Evolutionary conservation across 73 alveolate species (phyloP).

Genomic region (Diophrys appendiculata): DNA sequence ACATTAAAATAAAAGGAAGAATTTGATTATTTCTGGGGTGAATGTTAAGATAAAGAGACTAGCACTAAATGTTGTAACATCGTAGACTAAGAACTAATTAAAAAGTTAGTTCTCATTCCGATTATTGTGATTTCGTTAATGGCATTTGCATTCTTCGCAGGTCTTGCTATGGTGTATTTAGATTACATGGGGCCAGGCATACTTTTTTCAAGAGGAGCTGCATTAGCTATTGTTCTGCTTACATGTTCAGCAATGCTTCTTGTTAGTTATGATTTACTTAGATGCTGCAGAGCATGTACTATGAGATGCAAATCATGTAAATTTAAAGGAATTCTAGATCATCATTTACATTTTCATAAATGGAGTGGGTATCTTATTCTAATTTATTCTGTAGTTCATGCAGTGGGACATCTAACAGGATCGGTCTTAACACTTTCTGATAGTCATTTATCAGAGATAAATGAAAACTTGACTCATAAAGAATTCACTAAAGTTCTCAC

Average conservation of each 20-base stretch:
- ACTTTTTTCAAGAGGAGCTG: conserved; percentile 12
- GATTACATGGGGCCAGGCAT: conserved; percentile 21
- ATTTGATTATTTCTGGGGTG: not conserved
- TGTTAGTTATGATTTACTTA: conserved; percentile 21
- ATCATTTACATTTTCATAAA: conserved; percentile 9
- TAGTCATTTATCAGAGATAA: not conserved
- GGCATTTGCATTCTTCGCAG: not conserved
- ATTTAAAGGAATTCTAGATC: conserved; percentile 10
- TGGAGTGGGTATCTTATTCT: conserved; percentile 15
- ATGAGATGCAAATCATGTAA: too few species aligned
- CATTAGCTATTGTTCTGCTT: conserved; percentile 10
- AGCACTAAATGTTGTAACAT: not conserved
- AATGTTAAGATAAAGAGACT: not conserved
- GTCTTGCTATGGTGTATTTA: not conserved
- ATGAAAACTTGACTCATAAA: not conserved
- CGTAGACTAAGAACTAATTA: not conserved
- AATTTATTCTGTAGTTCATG: conserved; percentile 10
- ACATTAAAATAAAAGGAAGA: not conserved
- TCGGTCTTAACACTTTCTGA: not conserved
- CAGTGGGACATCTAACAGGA: conserved; percentile 25
- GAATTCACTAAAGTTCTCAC: not conserved
- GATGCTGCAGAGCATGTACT: not conserved
- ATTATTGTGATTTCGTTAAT: not conserved
- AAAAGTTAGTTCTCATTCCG: not conserved
- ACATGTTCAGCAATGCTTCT: not conserved